Evolutionary conservation across 148 eudicot species (phyloP).

Genomic region (Talinum fruticosum): DNA sequence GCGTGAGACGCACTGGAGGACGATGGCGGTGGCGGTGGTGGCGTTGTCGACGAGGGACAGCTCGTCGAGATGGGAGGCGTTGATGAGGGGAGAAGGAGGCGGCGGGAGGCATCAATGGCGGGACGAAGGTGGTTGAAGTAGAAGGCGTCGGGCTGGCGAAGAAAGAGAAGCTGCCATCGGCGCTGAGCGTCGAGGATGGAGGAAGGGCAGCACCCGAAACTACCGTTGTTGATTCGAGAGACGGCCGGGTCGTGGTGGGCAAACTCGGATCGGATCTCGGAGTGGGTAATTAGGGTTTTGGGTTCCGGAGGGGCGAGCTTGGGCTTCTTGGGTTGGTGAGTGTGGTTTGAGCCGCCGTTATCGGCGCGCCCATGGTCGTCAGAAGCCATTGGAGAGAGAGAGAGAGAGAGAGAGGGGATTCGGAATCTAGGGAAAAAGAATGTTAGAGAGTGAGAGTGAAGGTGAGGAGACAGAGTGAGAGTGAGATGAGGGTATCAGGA

Average conservation of each 20-base stretch:
- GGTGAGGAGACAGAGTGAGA: background rate
- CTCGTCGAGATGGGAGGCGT: conserved; percentile 67
- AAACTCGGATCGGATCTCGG: conserved; percentile 56
- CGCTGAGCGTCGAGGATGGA: conserved; percentile 59
- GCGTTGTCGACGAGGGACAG: conserved; percentile 90
- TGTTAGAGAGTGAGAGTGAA: conserved; percentile 2
- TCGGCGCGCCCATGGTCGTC: conserved; percentile 25
- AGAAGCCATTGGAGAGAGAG: conserved; percentile 29
- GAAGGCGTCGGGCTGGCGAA: conserved; percentile 71
- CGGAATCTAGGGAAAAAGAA: background rate
- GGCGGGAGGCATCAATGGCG: conserved; percentile 52
- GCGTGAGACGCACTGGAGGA: conserved; percentile 65
- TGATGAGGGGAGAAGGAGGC: conserved; percentile 52
- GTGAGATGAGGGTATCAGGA: background rate
- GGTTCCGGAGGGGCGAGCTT: conserved; percentile 19
- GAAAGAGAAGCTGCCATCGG: conserved; percentile 51
- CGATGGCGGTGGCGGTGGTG: conserved; percentile 90
- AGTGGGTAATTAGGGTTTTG: conserved; percentile 35
- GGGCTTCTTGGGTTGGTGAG: conserved; percentile 28
- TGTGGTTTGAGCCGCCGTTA: conserved; percentile 27
- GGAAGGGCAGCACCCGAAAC: conserved; percentile 80
- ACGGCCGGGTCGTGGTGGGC: conserved; percentile 61
- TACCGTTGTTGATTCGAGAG: conserved; percentile 89
- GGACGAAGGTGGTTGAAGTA: conserved; percentile 63
- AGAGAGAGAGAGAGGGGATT: background rate